A percentile compares a stretch with the other conserved stretches of the same genome.
Evolutionary conservation across 2,329 filamentous ascomycete species (phyloP).

Genomic region (Aspergillus niger): DNA sequence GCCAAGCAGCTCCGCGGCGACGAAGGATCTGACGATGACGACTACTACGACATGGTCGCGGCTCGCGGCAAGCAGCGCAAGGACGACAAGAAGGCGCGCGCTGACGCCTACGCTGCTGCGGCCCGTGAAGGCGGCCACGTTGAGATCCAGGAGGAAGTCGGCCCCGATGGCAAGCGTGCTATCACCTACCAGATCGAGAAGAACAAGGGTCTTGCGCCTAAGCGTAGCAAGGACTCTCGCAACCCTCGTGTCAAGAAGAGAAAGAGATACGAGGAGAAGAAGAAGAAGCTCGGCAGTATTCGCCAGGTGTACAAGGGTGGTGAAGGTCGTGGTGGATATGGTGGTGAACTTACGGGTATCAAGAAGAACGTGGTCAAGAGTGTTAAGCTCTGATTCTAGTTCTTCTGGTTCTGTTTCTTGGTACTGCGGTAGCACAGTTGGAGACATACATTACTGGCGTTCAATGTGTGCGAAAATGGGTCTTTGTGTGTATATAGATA

Average conservation of each 20-base stretch:
- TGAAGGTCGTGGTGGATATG: constrained; percentile 81
- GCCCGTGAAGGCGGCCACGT: constrained; percentile 62
- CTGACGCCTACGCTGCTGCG: constrained; percentile 58
- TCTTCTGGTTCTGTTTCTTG: constrained; percentile 16
- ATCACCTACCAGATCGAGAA: constrained; percentile 94
- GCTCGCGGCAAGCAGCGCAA: constrained; percentile 60
- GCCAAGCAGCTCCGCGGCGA: constrained; percentile 50
- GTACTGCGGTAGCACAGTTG: constrained; percentile 12
- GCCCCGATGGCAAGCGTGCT: constrained; percentile 83
- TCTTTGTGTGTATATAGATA: constrained; percentile 29
- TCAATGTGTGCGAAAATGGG: constrained; percentile 24
- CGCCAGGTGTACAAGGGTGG: constrained; percentile 84
- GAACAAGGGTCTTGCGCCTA: constrained; percentile 92
- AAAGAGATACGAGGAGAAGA: constrained; percentile 92
- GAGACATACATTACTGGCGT: constrained; percentile 23
- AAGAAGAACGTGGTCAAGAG: constrained; percentile 92
- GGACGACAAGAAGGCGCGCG: constrained; percentile 71
- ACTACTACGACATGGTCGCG: constrained; percentile 87
- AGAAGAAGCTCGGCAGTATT: constrained; percentile 92
- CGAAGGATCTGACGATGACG: constrained; percentile 48
- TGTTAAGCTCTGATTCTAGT: constrained; percentile 70
- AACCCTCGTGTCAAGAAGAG: constrained; percentile 98
- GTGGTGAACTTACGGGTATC: constrained; percentile 91
- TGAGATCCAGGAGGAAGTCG: constrained; percentile 67
- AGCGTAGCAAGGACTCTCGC: constrained; percentile 87